Evolutionary conservation across 192 early-diverging fungal genomes (phyloP).

Genomic region (Entrophospora sp.): DNA sequence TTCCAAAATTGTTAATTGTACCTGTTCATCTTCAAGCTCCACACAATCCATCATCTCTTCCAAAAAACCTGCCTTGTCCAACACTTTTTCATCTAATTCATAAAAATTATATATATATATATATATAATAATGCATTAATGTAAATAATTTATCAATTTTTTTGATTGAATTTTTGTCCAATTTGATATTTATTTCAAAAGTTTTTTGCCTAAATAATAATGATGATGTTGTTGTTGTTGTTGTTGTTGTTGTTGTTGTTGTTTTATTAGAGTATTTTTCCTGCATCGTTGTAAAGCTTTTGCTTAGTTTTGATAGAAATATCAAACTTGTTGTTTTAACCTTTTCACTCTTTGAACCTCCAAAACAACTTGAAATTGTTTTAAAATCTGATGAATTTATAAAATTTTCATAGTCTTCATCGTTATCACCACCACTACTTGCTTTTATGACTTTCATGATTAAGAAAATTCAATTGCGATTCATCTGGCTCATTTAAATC

Average conservation of each 20-base stretch:
- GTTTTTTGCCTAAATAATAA: too few species aligned
- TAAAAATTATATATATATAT: conserved; percentile 61
- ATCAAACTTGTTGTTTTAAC: not conserved
- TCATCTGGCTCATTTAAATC: not conserved
- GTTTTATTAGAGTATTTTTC: too few species aligned
- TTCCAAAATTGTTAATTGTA: conserved; percentile 59
- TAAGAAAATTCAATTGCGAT: not conserved
- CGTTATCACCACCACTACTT: too few species aligned
- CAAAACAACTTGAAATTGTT: not conserved
- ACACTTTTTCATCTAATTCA: conserved; percentile 41
- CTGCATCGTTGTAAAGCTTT: too few species aligned
- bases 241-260: too few species aligned
- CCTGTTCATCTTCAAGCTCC: conserved; percentile 59
- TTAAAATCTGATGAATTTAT: not conserved
- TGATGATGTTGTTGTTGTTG: too few species aligned
- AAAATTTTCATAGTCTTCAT: too few species aligned
- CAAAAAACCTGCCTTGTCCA: too few species aligned
- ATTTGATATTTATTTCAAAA: too few species aligned
- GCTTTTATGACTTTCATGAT: not conserved
- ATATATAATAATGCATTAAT: conserved; percentile 47
- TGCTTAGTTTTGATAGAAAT: conserved; percentile 17
- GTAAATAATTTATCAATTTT: too few species aligned
- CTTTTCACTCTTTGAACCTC: not conserved
- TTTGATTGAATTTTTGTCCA: too few species aligned
- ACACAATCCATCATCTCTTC: conserved; percentile 72